Evolutionary conservation across 768 basidiomycete genomes (phyloP).

Genomic region (Suillus ampliporus): DNA sequence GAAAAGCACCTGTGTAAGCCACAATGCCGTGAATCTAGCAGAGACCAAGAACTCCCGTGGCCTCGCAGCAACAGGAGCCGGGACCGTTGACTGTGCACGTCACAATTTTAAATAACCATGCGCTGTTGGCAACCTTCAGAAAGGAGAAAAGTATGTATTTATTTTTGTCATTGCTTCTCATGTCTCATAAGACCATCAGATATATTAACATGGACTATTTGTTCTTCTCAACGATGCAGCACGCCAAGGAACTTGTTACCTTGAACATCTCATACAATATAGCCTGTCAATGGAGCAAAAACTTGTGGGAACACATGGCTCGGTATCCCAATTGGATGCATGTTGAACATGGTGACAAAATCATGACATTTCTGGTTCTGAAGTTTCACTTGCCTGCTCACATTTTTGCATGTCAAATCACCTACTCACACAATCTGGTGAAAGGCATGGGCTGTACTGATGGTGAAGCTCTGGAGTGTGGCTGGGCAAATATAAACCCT

Average conservation of each 20-base stretch:
- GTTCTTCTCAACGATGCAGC: constrained; percentile 5
- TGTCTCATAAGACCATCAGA: constrained; percentile 8
- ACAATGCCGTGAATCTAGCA: constrained; percentile 8
- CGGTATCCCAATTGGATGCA: not conserved
- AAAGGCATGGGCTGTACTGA: constrained; percentile 21
- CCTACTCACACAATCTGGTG: constrained; percentile 35
- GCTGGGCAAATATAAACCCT: too few species aligned
- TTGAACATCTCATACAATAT: constrained; percentile 25
- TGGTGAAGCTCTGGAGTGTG: constrained; percentile 33
- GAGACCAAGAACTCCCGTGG: not conserved
- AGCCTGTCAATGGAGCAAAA: constrained; percentile 19
- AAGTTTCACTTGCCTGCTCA: constrained; percentile 25
- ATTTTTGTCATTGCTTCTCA: not conserved
- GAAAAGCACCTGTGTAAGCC: constrained; percentile 22
- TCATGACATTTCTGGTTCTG: constrained; percentile 12
- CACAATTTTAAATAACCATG: constrained; percentile 25
- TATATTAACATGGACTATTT: constrained; percentile 26
- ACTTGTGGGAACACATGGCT: constrained; percentile 17
- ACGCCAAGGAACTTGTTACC: constrained; percentile 3
- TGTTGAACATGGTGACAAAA: not conserved
- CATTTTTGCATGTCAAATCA: constrained; percentile 14
- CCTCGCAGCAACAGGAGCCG: too few species aligned
- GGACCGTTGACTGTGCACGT: constrained; percentile 5
- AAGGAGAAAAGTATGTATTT: constrained; percentile 19
- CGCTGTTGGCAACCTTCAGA: constrained; percentile 23